These are phyloP conservation scores for Ascomycota sp. DNA, from an alignment of 2,329 filamentous ascomycete genomes.

Conservation along the genomic window DNA sequence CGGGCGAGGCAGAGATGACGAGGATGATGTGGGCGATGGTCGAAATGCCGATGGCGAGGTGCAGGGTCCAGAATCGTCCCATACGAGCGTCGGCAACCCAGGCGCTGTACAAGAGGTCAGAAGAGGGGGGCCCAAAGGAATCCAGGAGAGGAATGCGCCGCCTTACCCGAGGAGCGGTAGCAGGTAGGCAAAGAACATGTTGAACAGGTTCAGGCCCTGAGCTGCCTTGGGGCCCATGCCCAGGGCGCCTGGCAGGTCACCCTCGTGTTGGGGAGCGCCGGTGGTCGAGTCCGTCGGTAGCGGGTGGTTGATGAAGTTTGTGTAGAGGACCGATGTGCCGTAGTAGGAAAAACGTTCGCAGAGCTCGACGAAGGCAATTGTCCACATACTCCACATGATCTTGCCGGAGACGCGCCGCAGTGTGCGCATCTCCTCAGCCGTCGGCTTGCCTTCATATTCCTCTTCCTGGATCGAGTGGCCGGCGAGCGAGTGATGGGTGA, in stretches of 20 bases:
- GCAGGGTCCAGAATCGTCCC: constrained; percentile 55
- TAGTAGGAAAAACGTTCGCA: constrained; percentile 67
- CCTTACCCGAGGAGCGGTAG: constrained; percentile 34
- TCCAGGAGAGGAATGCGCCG: neutral
- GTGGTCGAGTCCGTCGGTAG: constrained; percentile 32
- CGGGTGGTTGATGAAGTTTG: constrained; percentile 40
- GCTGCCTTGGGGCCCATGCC: constrained; percentile 33
- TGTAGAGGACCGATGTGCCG: constrained; percentile 47
- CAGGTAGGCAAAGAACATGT: constrained; percentile 40
- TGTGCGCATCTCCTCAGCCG: constrained; percentile 38
- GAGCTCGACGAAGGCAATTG: constrained; percentile 51
- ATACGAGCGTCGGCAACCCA: constrained; percentile 48
- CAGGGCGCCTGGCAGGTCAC: constrained; percentile 28
- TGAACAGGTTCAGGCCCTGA: constrained; percentile 28
- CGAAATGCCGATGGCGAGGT: constrained; percentile 43
- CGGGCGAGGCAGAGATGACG: constrained; percentile 41
- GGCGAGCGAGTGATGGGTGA: constrained; percentile 3
- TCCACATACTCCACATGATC: constrained; percentile 46
- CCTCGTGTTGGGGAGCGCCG: constrained; percentile 20
- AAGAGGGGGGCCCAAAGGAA: too few relatives aligned
- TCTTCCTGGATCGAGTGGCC: constrained; percentile 7
- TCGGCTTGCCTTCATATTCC: constrained; percentile 24
- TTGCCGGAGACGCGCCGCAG: constrained; percentile 43
- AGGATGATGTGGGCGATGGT: constrained; percentile 47
- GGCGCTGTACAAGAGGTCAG: constrained; percentile 7